Percentiles rank a stretch among this genome's conserved stretches.
These are phyloP conservation scores for Microstegium vimineum DNA, from an alignment of 176 grass and related monocot genomes.

Conservation along the genomic window DNA sequence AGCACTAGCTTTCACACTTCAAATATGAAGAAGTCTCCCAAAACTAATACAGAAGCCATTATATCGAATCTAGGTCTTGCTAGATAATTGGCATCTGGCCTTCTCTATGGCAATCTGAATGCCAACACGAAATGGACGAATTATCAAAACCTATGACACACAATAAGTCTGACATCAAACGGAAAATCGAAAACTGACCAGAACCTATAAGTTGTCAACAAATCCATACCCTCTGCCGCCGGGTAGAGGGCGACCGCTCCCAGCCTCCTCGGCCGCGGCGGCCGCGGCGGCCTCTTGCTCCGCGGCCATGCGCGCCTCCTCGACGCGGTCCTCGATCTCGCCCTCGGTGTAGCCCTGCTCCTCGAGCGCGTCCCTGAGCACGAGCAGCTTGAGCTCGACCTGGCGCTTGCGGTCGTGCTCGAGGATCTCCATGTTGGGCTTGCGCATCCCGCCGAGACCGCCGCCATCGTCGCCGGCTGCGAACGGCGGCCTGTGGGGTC, in stretches of 20 bases:
- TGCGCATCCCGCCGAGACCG: constrained; percentile 44
- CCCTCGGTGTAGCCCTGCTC: constrained; percentile 87
- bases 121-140: neutral
- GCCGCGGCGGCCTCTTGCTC: constrained; percentile 44
- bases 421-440: constrained; percentile 93
- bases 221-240: constrained; percentile 49
- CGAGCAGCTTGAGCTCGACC: constrained; percentile 69
- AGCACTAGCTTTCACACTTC: neutral
- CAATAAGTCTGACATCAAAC: neutral
- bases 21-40: neutral
- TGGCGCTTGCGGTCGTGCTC: constrained; percentile 89
- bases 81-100: neutral
- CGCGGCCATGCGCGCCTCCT: constrained; percentile 45
- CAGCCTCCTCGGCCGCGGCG: neutral
- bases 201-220: neutral
- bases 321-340: constrained; percentile 73
- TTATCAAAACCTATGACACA: neutral
- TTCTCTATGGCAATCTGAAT: neutral
- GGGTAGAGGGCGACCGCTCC: neutral
- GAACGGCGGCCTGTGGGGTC: neutral
- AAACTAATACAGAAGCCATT: neutral
- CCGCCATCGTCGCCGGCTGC: constrained; percentile 4
- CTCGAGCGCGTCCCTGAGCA: constrained; percentile 76
- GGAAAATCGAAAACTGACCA: neutral
- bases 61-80: neutral